Evolutionary conservation across 208 protist species (phyloP), one percentile per base, ranked within the genome.

Genomic region (Pavlovales sp.): DNA sequence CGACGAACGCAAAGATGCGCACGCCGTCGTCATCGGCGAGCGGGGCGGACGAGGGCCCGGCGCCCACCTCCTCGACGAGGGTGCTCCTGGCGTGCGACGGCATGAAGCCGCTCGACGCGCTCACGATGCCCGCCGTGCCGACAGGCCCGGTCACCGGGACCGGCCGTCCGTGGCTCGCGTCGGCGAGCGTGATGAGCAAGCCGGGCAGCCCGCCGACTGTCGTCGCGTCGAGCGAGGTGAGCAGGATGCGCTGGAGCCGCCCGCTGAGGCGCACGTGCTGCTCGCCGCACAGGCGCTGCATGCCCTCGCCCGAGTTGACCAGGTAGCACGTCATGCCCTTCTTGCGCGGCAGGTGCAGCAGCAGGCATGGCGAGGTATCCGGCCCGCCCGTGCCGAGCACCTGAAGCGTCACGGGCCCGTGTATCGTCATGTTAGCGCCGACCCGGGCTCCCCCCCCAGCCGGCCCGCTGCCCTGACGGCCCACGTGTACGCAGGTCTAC

Each of bases 121-220:
- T 40, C 20, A 67, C 5, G 14, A 84, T n/a, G 11, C 0, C 39
- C 14, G 42, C 40, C 7, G 41, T 44, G 22, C 83, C 83, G 7
- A 7, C 18, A 0, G 83, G 83, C 40, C 83, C 83, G 34, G 32
- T 32, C 32, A 87, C 39, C 10, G 26, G 38, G 20, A 79, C n/a
- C 0, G 28, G 5, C 32, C 67, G 5, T 4, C 28, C 39, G 36
- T 30, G 41, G 20, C 67, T 37, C 8, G 83, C 83, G 46, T 79
- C 67, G 20, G 26, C 40, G 18, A 79, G n/a, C 67, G 67, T 77
- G 28, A 87, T 30, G 2, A 87, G 83, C 67, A 87, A 10, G 37
- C 83, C 83, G 39, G 83, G 83, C 4, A 87, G 67, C 28, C 83
- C 83, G 26, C 41, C 83, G 32, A 87, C n/a, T 0, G 67, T 40